Evolutionary conservation across 371 early-diverging fungal species (phyloP), one percentile per base, ranked within the genome.

Genomic region (Rhizopus delemar): DNA sequence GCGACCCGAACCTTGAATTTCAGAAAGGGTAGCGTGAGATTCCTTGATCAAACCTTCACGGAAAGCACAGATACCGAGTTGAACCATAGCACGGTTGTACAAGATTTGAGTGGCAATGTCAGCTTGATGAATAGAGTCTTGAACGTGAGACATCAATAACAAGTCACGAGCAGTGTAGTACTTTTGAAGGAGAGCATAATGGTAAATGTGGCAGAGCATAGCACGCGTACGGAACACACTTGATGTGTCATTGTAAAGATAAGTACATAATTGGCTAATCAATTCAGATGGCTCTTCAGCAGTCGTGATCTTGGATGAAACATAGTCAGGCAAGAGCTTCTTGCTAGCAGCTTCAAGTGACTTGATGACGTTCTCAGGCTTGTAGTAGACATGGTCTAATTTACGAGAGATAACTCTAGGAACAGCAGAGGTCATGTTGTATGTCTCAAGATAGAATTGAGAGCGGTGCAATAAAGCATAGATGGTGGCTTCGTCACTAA

Each of bases 41-140:
- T 97, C 98, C 63, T 86, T 86, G 77, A 97, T 85, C 77, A 93
- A 72, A 41, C 99, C 99, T 48, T 84, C 80, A 41, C 97, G 90
- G 92, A 99, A 99, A 8, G 99, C 98, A 63, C 93, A 91, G 59
- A 99, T 83, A 66, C 98, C 99, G 57, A 99, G 82, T 81, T 97
- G 97, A 22, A 92, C 95, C 76, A 96, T 86, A 11, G 95, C 87
- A 53, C 99, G 90, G 86, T 99, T 99, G 86, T 89, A 95, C 53
- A 98, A 82, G 59, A 96, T 91, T 82, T 97, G 97, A 22, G 96
- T 97, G 53, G 84, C 80, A 59, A 97, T 76, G 62, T 99, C 99
- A 41, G 93, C 93, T 71, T 89, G 90, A 45, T 86, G 85, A 56
- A 96, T 90, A 57, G 87, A 85, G 59, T 98, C 98, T 79, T 98